A percentile compares a stretch with the other conserved stretches of the same genome.
These are phyloP conservation scores for Pythium sp. DNA, from an alignment of 352 stramenopile genomes.

Conservation along the genomic window DNA sequence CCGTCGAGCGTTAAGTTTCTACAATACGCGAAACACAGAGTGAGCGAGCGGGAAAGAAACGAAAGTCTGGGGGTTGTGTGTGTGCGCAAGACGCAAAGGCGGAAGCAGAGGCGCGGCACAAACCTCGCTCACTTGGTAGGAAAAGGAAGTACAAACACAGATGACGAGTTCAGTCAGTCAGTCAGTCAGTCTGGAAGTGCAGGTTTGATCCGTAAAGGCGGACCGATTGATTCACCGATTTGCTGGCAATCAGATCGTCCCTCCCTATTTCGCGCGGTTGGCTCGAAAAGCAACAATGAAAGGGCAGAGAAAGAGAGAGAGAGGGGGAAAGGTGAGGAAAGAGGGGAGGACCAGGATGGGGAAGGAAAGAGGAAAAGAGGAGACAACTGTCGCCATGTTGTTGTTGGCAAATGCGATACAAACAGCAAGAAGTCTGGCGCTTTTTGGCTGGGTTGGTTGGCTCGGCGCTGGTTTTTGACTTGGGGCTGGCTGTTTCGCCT, in stretches of 20 bases:
- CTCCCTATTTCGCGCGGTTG: neutral
- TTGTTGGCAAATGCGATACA: neutral
- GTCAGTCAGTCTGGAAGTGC: neutral
- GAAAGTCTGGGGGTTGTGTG: neutral
- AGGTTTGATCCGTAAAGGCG: neutral
- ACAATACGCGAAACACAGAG: neutral
- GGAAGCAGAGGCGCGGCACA: neutral
- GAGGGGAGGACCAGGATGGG: neutral
- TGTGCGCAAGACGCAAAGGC: neutral
- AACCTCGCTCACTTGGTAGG: neutral
- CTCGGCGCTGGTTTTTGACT: neutral
- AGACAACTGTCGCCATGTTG: neutral
- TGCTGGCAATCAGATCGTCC: neutral
- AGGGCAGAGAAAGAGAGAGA: neutral
- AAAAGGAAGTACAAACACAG: neutral
- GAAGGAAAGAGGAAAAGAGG: neutral
- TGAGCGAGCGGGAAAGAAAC: neutral
- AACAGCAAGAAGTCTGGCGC: neutral
- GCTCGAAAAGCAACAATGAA: neutral
- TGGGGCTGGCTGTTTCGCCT: neutral
- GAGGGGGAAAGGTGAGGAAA: neutral
- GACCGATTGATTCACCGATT: neutral
- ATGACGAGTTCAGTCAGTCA: neutral
- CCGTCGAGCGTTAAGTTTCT: conserved; percentile 9
- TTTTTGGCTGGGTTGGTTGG: neutral